These are phyloP conservation scores for Volutella citrinella DNA, from an alignment of 2,329 filamentous ascomycete genomes.

Conservation along the genomic window DNA sequence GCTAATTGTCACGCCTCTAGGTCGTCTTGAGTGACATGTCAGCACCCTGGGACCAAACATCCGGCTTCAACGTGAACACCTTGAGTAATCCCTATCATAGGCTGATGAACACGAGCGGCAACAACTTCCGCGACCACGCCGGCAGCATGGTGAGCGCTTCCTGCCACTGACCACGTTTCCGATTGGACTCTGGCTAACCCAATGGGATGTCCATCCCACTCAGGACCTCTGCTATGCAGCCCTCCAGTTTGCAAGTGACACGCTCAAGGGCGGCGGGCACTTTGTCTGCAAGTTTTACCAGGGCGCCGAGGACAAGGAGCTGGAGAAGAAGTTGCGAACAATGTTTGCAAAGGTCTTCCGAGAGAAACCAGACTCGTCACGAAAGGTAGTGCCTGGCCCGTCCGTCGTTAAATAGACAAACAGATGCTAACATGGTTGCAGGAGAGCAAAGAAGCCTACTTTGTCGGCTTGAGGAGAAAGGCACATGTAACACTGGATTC, in stretches of 20 bases:
- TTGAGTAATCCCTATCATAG: conserved; percentile 94
- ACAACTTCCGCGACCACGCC: conserved; percentile 80
- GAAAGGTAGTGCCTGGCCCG: conserved; percentile 63
- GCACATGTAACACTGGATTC: conserved; percentile 29
- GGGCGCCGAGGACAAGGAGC: conserved; percentile 75
- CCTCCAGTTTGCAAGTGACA: conserved; percentile 80
- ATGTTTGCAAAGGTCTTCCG: conserved; percentile 79
- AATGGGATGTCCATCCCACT: background rate
- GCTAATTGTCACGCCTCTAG: conserved; percentile 35
- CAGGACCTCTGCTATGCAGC: conserved; percentile 90
- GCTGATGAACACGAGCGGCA: conserved; percentile 99
- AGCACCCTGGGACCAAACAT: conserved; percentile 85
- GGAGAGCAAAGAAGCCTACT: conserved; percentile 71
- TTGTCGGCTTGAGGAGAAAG: conserved; percentile 75
- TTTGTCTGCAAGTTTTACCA: conserved; percentile 99
- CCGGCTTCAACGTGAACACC: conserved; percentile 78
- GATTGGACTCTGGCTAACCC: background rate
- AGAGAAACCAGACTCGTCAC: conserved; percentile 88
- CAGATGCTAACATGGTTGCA: no score
- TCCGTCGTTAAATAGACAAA: no score
- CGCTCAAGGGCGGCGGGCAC: conserved; percentile 76
- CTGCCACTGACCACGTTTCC: background rate
- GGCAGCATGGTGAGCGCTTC: conserved; percentile 93
- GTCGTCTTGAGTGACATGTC: conserved; percentile 99
- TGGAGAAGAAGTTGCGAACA: conserved; percentile 71